phyloP scores from a whole-genome alignment of 768 basidiomycete genomes.

The Gyrodon lividus region DNA sequence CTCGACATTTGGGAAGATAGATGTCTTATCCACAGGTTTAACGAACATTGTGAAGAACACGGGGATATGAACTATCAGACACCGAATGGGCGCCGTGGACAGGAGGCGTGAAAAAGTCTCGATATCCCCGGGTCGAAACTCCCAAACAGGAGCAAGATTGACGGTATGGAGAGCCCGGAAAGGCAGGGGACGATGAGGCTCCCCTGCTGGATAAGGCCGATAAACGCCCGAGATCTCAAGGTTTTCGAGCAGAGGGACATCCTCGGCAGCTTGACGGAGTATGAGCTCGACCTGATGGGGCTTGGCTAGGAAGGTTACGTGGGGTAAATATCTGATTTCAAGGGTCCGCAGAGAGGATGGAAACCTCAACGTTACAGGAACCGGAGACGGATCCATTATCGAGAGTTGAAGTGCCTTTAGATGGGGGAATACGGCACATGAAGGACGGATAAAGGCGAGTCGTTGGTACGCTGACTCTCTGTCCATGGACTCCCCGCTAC shows the following conservation, averaged over 20 bases:
- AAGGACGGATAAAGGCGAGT: conserved; percentile 11
- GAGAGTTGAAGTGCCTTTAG: conserved; percentile 11
- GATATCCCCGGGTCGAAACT: conserved; percentile 9
- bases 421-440: conserved; percentile 12
- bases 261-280: conserved; percentile 14
- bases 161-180: conserved; percentile 11
- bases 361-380: conserved; percentile 10
- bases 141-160: neutral
- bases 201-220: neutral
- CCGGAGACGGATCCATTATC: too few relatives aligned
- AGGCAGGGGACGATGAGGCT: neutral
- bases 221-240: conserved; percentile 7
- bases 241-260: conserved; percentile 13
- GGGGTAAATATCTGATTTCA: neutral
- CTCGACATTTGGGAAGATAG: conserved; percentile 3
- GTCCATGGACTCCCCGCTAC: conserved; percentile 6
- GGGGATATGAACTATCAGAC: conserved; percentile 4
- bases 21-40: too few relatives aligned
- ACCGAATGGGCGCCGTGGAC: conserved; percentile 4
- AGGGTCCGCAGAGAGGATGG: conserved; percentile 14
- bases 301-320: too few relatives aligned
- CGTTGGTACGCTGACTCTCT: conserved; percentile 18
- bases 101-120: conserved; percentile 7
- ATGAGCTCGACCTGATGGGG: conserved; percentile 4
- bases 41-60: too few relatives aligned